These are phyloP conservation scores for Podospora australis DNA, from an alignment of 495 filamentous ascomycete species.

Conservation along the genomic window DNA sequence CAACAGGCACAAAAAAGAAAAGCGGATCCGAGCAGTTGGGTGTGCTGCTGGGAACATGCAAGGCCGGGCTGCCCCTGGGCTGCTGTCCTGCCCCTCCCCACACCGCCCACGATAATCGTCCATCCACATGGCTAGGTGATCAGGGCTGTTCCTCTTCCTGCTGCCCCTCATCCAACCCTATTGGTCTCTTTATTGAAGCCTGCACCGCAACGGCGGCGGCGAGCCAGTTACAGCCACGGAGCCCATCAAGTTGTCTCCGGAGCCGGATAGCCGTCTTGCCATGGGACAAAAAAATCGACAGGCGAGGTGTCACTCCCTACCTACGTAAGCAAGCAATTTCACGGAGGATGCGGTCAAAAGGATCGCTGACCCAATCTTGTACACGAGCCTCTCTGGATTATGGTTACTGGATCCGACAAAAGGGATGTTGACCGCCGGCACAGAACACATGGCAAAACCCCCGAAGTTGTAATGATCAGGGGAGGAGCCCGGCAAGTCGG, in stretches of 20 bases:
- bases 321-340: not conserved
- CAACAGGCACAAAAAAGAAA: slow-evolving; percentile 5
- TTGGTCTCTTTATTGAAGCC: slow-evolving; percentile 1
- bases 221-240: slow-evolving; percentile 1
- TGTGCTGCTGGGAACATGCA: slow-evolving; percentile 3
- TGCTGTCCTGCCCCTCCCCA: not conserved
- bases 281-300: not conserved
- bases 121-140: slow-evolving; percentile 10
- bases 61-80: not conserved
- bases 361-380: no score
- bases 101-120: slow-evolving; percentile 1
- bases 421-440: slow-evolving; percentile 2
- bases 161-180: not conserved
- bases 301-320: not conserved
- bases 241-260: not conserved
- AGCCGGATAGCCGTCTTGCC: slow-evolving; percentile 1
- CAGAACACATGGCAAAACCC: slow-evolving; percentile 1
- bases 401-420: not conserved
- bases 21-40: slow-evolving; percentile 14
- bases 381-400: no score
- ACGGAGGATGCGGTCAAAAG: not conserved
- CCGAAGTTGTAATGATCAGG: not conserved
- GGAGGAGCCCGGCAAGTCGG: slow-evolving; percentile 9
- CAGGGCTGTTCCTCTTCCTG: no score
- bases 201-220: not conserved